These are phyloP conservation scores for Pisolithus albus DNA, from an alignment of 768 basidiomycete genomes.

Conservation along the genomic window DNA sequence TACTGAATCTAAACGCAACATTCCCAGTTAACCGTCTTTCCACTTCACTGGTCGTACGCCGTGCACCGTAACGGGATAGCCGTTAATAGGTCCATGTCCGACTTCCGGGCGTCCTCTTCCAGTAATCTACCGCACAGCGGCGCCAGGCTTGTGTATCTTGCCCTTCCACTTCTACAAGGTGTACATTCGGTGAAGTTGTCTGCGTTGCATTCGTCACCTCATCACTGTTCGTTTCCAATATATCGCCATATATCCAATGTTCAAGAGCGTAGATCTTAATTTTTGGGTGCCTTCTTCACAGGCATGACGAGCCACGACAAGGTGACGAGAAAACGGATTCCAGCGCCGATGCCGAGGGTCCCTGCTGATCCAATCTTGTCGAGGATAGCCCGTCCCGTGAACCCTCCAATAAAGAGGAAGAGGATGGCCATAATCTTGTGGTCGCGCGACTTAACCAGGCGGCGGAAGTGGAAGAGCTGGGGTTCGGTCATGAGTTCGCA, in stretches of 20 bases:
- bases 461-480: constrained; percentile 52
- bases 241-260: background rate
- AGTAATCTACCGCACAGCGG: background rate
- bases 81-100: background rate
- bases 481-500: constrained; percentile 84
- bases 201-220: background rate
- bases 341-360: constrained; percentile 61
- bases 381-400: constrained; percentile 54
- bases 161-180: background rate
- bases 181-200: background rate
- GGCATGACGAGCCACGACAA: constrained; percentile 64
- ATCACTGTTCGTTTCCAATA: constrained; percentile 1
- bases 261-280: background rate
- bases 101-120: background rate
- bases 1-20: no score
- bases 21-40: no score
- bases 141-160: background rate
- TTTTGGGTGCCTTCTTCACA: constrained; percentile 10
- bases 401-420: constrained; percentile 72
- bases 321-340: constrained; percentile 53
- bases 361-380: constrained; percentile 53
- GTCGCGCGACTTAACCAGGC: constrained; percentile 55
- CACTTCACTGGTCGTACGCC: no score
- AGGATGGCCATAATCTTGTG: constrained; percentile 61
- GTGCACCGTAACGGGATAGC: no score